Evolutionary conservation across 495 filamentous ascomycete species (phyloP).

Genomic region (Hypoxylon cercidicola): DNA sequence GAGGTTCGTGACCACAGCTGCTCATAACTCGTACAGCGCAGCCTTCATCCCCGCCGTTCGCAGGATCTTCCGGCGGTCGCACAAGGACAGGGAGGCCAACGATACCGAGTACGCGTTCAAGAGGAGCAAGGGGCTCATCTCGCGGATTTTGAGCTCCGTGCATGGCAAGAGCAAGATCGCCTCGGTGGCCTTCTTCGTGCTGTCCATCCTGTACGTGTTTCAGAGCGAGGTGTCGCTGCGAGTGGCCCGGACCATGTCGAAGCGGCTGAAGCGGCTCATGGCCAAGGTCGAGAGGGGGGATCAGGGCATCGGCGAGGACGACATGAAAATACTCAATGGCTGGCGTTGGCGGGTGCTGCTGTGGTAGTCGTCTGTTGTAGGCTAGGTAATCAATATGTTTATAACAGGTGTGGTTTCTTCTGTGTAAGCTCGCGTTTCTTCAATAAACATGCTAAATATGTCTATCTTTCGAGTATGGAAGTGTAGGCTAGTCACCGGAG

Average conservation of each 20-base stretch:
- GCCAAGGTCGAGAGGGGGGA: constrained; percentile 54
- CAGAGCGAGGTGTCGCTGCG: constrained; percentile 59
- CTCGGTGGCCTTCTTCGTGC: constrained; percentile 58
- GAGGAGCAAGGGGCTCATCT: constrained; percentile 53
- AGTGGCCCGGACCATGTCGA: constrained; percentile 52
- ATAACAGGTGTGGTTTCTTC: background rate
- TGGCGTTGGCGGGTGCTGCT: constrained; percentile 60
- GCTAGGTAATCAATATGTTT: background rate
- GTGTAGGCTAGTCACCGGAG: too few relatives aligned
- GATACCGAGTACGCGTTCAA: constrained; percentile 60
- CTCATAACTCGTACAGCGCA: constrained; percentile 41
- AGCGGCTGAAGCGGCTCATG: constrained; percentile 52
- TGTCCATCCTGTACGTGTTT: constrained; percentile 59
- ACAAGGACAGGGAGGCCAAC: constrained; percentile 46
- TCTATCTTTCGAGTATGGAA: too few relatives aligned
- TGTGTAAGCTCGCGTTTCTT: background rate
- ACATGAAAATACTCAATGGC: constrained; percentile 53
- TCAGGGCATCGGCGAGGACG: constrained; percentile 52
- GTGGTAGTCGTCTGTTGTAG: constrained; percentile 40
- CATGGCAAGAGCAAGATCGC: constrained; percentile 51
- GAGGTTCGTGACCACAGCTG: background rate
- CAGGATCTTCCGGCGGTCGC: constrained; percentile 50
- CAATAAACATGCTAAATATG: too few relatives aligned
- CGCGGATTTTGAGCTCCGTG: constrained; percentile 51
- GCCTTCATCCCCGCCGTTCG: constrained; percentile 56